Conservation (phyloP, 2,329 filamentous ascomycete genomes). For the Metarhizium rileyi region DNA sequence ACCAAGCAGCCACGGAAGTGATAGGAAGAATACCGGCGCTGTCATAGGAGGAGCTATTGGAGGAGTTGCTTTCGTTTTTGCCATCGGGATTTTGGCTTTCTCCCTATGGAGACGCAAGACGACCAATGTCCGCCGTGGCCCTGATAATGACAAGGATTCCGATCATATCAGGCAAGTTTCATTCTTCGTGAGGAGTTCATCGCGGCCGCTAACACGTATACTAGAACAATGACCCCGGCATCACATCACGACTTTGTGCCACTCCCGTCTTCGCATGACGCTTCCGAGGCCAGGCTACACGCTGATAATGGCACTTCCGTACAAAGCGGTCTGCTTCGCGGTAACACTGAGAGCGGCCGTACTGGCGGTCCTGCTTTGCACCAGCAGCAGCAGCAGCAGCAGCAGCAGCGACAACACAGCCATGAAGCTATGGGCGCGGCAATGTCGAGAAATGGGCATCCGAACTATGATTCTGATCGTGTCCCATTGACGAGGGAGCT, state of each 20-base stretch:
- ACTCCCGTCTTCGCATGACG: constrained; percentile 18
- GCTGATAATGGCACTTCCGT: constrained; percentile 3
- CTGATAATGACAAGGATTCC: constrained; percentile 16
- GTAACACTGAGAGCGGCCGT: constrained; percentile 1
- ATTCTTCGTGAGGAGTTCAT: not conserved
- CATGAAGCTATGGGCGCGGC: constrained; percentile 2
- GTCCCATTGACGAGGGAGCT: constrained; percentile 30
- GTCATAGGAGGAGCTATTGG: constrained; percentile 46
- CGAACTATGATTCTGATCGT: constrained; percentile 22
- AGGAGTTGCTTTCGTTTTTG: constrained; percentile 36
- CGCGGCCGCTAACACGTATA: constrained; percentile 11
- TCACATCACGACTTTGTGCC: constrained; percentile 18
- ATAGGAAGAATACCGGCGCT: constrained; percentile 31
- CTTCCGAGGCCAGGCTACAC: constrained; percentile 11
- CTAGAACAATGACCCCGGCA: constrained; percentile 19
- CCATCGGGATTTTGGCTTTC: constrained; percentile 30
- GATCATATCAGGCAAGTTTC: constrained; percentile 31
- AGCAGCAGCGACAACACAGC: constrained; percentile 1
- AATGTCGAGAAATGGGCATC: constrained; percentile 15
- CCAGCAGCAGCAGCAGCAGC: too few relatives aligned
- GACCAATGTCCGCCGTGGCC: not conserved
- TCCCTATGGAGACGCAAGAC: constrained; percentile 31
- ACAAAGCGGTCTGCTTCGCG: constrained; percentile 7
- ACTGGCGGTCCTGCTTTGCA: not conserved
- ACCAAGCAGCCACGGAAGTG: constrained; percentile 17